Evolutionary conservation across 495 filamentous ascomycete genomes (phyloP).

Genomic region (Trichoderma gamsii): DNA sequence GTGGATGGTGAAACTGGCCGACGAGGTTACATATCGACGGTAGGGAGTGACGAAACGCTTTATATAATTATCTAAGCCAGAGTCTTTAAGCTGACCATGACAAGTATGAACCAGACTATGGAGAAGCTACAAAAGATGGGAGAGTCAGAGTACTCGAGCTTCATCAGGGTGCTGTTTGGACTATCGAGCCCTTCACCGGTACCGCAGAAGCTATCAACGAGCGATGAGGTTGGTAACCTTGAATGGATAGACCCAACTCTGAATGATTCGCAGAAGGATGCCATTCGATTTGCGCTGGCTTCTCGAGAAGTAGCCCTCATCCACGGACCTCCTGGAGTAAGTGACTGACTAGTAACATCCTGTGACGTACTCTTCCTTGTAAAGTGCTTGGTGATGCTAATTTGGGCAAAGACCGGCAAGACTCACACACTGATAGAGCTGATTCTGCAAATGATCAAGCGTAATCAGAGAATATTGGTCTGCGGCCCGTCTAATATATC

Average conservation of each 20-base stretch:
- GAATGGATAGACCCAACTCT: conserved; percentile 73
- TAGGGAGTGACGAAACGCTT: conserved; percentile 27
- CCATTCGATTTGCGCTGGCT: conserved; percentile 80
- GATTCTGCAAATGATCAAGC: conserved; percentile 74
- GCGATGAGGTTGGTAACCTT: conserved; percentile 40
- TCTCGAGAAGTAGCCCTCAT: conserved; percentile 84
- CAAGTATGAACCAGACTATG: conserved; percentile 90
- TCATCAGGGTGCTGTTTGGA: conserved; percentile 82
- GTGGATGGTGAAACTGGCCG: conserved; percentile 81
- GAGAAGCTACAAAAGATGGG: conserved; percentile 64
- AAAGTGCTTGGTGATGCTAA: conserved; percentile 5
- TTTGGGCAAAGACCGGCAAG: conserved; percentile 64
- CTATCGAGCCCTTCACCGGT: conserved; percentile 55
- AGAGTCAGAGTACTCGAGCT: conserved; percentile 61
- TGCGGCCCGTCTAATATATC: conserved; percentile 95
- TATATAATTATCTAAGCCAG: background rate
- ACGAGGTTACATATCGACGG: conserved; percentile 88
- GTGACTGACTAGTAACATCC: conserved; percentile 17
- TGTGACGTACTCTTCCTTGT: too few relatives aligned
- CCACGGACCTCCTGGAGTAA: conserved; percentile 82
- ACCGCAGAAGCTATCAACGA: conserved; percentile 32
- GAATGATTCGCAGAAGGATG: conserved; percentile 87
- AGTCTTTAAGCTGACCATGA: background rate
- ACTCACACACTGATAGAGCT: conserved; percentile 96
- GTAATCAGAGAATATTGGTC: conserved; percentile 70